Conservation (phyloP, 192 early-diverging fungal species). For the Helicostylum pulchrum region DNA sequence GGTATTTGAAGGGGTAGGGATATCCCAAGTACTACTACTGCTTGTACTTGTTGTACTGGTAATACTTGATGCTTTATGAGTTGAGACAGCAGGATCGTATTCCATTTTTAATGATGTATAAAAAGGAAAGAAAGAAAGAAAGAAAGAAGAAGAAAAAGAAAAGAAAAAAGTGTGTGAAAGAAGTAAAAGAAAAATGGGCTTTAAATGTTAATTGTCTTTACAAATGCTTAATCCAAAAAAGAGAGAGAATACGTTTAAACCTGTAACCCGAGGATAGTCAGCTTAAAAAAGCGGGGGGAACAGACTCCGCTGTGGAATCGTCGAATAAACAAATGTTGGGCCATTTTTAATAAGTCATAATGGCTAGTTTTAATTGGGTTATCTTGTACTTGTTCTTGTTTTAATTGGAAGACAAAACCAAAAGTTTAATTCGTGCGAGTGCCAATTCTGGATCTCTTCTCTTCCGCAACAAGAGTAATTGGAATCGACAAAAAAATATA, state of each 20-base stretch:
- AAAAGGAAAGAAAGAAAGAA: not conserved
- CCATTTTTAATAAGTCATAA: too few species aligned
- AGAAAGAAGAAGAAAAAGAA: not conserved
- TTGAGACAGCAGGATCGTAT: slow-evolving; percentile 12
- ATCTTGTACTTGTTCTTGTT: too few species aligned
- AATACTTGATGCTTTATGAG: slow-evolving; percentile 24
- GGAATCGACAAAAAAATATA: too few species aligned
- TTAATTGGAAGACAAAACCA: too few species aligned
- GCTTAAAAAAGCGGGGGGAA: slow-evolving; percentile 1
- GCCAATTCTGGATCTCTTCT: too few species aligned
- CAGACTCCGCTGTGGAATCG: too few species aligned
- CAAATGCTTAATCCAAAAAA: slow-evolving; percentile 10
- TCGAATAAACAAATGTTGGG: too few species aligned
- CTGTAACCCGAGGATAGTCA: not conserved
- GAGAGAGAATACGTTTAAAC: too few species aligned
- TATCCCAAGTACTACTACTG: slow-evolving; percentile 7
- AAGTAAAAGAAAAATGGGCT: not conserved
- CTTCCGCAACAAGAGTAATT: too few species aligned
- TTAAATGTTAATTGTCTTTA: slow-evolving; percentile 12
- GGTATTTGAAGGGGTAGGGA: not conserved
- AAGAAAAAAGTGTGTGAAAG: slow-evolving; percentile 3
- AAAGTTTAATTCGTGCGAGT: too few species aligned
- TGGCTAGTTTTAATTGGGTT: too few species aligned
- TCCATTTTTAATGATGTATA: slow-evolving; percentile 9
- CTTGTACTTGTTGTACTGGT: slow-evolving; percentile 14